These are phyloP conservation scores for Byssochlamys sp. DNA, from an alignment of 2,329 filamentous ascomycete species.

Conservation along the genomic window DNA sequence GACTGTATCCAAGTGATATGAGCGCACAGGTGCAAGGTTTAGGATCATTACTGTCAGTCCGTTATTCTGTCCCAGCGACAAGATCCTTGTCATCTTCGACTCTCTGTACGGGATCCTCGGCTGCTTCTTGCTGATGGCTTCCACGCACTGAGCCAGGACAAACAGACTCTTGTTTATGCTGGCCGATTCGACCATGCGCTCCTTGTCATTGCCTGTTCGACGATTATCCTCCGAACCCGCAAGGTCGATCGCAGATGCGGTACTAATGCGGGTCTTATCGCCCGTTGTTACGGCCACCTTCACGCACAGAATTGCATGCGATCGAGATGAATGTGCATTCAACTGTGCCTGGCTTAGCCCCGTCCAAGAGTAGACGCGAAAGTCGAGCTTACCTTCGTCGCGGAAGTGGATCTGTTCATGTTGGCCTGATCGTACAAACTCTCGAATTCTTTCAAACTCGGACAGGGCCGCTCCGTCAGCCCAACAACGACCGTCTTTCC, in stretches of 20 bases:
- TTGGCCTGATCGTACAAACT: slow-evolving; percentile 83
- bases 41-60: slow-evolving; percentile 94
- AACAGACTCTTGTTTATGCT: slow-evolving; percentile 97
- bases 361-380: neutral
- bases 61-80: slow-evolving; percentile 87
- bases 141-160: slow-evolving; percentile 86
- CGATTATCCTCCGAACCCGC: slow-evolving; percentile 94
- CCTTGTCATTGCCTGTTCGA: slow-evolving; percentile 84
- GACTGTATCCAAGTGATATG: slow-evolving; percentile 86
- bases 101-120: slow-evolving; percentile 80
- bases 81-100: slow-evolving; percentile 92
- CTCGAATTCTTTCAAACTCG: slow-evolving; percentile 82
- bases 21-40: slow-evolving; percentile 81
- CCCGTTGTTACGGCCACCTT: slow-evolving; percentile 70
- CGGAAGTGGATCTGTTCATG: slow-evolving; percentile 75
- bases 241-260: slow-evolving; percentile 84
- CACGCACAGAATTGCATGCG: slow-evolving; percentile 82
- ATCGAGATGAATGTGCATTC: slow-evolving; percentile 81
- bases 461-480: slow-evolving; percentile 70
- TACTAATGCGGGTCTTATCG: slow-evolving; percentile 62
- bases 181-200: slow-evolving; percentile 84
- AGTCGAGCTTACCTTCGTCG: slow-evolving; percentile 57
- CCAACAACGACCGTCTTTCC: slow-evolving; percentile 82
- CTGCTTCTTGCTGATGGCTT: slow-evolving; percentile 73
- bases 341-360: slow-evolving; percentile 40